Evolutionary conservation across 768 basidiomycete species (phyloP), one percentile per base, ranked within the genome.

Genomic region (Tubosaeta brunneosetosa): DNA sequence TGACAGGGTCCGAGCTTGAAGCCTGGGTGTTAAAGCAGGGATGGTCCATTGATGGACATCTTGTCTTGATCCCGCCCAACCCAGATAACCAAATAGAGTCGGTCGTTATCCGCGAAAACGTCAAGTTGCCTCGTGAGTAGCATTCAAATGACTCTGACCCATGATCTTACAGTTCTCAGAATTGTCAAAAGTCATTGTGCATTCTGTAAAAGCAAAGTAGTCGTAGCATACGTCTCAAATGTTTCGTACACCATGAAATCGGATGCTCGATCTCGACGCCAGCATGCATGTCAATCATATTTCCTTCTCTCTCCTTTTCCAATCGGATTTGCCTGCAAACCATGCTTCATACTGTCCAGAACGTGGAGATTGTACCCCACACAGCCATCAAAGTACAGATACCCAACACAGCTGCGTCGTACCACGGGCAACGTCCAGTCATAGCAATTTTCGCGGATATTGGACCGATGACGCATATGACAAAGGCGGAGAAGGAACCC

Each of bases 31-130:
- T 75, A 56, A 78, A 78, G 57, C 76, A 88, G 44, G 86, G 82
- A 19, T 93, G 91, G 91, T 68, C 73, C 17, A 55, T 80, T 37
- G 80, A 89, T 14, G 75, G 74, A 1, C 78, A 77, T 7, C 79
- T 84, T n/a, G 75, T 91, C 47, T 73, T 69, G 14, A 74, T 93
- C 50, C 91, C 91, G 22, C 79, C 84, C 41, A 93, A 92, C 68
- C 85, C 86, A 13, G 91, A 93, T 70, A 93, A 93, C 68, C 88
- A 90, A 62, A 88, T 92, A 60, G 84, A 88, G 62, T 87, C 91
- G 0, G 86, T 88, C 1, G 78, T 93, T 45, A 86, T 91, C 25
- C 88, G 89, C 67, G 91, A 93, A 70, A 81, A 77, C 60, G 85
- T 93, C 62, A 86, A 84, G 66, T 74, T 93, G 56, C 81, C 85